A percentile compares a stretch with the other conserved stretches of the same genome.
Conservation (phyloP, 768 basidiomycete species). For the Pisolithus marmoratus region DNA sequence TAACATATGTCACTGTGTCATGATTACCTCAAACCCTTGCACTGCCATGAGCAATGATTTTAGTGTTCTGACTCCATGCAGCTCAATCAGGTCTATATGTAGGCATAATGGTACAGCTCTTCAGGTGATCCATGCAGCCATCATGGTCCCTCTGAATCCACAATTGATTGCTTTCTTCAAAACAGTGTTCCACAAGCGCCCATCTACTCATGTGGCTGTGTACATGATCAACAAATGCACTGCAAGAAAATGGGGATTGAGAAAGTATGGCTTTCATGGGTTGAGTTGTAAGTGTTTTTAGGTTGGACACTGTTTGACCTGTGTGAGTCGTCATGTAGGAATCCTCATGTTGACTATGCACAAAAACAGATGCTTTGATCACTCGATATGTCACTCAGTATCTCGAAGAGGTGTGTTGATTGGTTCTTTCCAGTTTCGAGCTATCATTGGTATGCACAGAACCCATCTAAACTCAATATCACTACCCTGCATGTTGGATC, state of each 20-base stretch:
- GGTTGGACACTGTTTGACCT: neutral
- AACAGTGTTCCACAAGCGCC: slow-evolving; percentile 74
- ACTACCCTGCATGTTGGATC: slow-evolving; percentile 86
- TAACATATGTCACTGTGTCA: too few relatives aligned
- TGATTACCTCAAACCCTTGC: too few relatives aligned
- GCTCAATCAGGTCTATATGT: too few relatives aligned
- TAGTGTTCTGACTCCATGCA: neutral
- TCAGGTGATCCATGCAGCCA: slow-evolving; percentile 54
- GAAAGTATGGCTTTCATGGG: slow-evolving; percentile 94
- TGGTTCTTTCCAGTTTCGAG: neutral
- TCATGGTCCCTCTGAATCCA: slow-evolving; percentile 62
- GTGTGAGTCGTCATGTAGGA: slow-evolving; percentile 8
- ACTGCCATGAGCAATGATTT: slow-evolving; percentile 38
- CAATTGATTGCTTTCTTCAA: slow-evolving; percentile 84
- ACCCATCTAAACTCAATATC: slow-evolving; percentile 52
- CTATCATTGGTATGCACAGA: slow-evolving; percentile 21
- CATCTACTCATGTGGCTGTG: slow-evolving; percentile 70
- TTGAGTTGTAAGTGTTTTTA: slow-evolving; percentile 49
- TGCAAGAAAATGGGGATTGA: slow-evolving; percentile 59
- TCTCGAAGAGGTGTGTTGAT: slow-evolving; percentile 46
- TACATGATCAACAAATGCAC: slow-evolving; percentile 69
- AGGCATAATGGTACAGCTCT: too few relatives aligned
- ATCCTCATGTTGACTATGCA: too few relatives aligned
- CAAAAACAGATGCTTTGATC: too few relatives aligned
- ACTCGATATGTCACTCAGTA: slow-evolving; percentile 53